phyloP scores from a whole-genome alignment of 805 yeast species.

The Candida hungchunana region DNA sequence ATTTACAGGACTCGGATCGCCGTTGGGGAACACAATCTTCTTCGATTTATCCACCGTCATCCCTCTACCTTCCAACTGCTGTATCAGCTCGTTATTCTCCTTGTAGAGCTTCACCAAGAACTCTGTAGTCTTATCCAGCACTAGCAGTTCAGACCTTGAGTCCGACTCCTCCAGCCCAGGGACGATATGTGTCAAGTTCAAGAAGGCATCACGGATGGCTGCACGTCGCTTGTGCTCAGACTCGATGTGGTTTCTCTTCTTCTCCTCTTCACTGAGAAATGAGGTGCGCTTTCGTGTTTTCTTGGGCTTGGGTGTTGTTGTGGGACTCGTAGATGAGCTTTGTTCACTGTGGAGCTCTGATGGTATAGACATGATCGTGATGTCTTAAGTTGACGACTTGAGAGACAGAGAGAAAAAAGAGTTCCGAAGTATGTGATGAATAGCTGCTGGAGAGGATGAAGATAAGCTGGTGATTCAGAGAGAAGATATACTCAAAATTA shows the following conservation, averaged over 20 bases:
- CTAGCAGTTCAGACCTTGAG: conserved; percentile 73
- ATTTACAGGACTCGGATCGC: too few species aligned
- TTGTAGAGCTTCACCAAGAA: conserved; percentile 47
- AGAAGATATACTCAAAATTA: too few species aligned
- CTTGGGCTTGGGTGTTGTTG: conserved; percentile 3
- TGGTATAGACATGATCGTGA: not conserved
- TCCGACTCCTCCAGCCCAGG: conserved; percentile 70
- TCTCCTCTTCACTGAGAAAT: conserved; percentile 31
- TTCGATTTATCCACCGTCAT: conserved; percentile 7
- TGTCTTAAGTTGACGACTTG: too few species aligned
- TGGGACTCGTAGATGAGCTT: not conserved
- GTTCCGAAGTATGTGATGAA: too few species aligned
- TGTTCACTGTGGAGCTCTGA: not conserved
- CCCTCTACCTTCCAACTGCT: conserved; percentile 36
- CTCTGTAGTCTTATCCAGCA: conserved; percentile 60
- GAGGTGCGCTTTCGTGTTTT: conserved; percentile 15
- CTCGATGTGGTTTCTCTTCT: conserved; percentile 70
- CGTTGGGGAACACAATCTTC: conserved; percentile 10
- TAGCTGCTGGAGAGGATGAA: too few species aligned
- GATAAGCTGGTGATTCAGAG: too few species aligned
- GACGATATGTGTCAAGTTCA: conserved; percentile 65
- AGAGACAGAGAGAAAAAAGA: too few species aligned
- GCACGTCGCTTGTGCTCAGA: conserved; percentile 86
- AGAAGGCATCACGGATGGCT: conserved; percentile 80
- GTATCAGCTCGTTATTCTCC: conserved; percentile 45